Conservation (phyloP, 306 rosid genomes). For the Lagenaria siceraria region DNA sequence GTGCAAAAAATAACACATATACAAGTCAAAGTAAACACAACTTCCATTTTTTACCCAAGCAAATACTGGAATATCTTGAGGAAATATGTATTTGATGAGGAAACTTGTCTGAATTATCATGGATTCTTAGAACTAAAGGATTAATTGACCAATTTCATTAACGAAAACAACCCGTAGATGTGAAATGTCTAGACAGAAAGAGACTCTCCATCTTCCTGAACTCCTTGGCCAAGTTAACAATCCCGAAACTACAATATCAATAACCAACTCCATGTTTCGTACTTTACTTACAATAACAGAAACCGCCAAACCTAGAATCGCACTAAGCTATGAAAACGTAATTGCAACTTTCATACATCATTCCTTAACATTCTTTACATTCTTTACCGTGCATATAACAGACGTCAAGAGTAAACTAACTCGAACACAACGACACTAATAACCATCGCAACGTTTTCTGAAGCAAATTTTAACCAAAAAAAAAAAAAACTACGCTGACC, state of each 20-base stretch:
- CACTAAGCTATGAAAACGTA: neutral
- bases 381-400: neutral
- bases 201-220: neutral
- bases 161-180: neutral
- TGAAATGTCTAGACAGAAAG: neutral
- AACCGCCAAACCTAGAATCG: neutral
- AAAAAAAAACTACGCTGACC: neutral
- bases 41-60: neutral
- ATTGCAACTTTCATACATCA: neutral
- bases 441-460: neutral
- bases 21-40: neutral
- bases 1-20: neutral
- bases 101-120: neutral
- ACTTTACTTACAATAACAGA: neutral
- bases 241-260: neutral
- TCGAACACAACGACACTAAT: neutral
- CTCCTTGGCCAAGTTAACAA: neutral
- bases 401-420: neutral
- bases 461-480: neutral
- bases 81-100: neutral
- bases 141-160: neutral
- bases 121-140: neutral
- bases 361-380: neutral
- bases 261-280: neutral
- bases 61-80: neutral